Conservation (phyloP, 306 rosid species). For the Quercus dentata region DNA sequence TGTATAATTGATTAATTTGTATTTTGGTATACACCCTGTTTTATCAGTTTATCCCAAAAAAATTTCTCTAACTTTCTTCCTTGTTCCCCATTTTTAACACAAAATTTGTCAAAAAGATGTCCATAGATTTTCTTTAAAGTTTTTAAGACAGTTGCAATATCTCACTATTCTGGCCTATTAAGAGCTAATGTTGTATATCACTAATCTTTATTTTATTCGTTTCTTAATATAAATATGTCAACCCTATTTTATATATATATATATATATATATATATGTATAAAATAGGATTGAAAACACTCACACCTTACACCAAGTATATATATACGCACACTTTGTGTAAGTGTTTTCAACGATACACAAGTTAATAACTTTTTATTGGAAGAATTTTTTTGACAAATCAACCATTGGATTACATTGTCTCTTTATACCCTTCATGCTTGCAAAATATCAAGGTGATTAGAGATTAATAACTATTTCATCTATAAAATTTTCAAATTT, state of each 20-base stretch:
- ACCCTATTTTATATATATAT: not conserved
- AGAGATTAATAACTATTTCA: too few species aligned
- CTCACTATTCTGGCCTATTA: not conserved
- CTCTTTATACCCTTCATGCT: not conserved
- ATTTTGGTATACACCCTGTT: not conserved
- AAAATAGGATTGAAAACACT: too few species aligned
- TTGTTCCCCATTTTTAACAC: not conserved
- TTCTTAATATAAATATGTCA: not conserved
- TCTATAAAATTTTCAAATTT: too few species aligned
- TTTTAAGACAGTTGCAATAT: not conserved
- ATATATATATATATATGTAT: not conserved
- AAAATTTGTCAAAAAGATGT: not conserved
- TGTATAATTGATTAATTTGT: not conserved
- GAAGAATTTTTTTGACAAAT: too few species aligned
- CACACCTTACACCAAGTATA: too few species aligned
- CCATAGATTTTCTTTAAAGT: not conserved
- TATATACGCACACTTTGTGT: too few species aligned
- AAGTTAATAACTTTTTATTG: too few species aligned
- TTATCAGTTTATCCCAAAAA: not conserved
- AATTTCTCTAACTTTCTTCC: not conserved
- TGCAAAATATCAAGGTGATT: too few species aligned
- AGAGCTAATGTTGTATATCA: not conserved
- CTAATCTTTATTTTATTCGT: not conserved
- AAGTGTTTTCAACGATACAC: too few species aligned
- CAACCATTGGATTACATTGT: not conserved